Percentiles rank a stretch among this genome's conserved stretches.
These are phyloP conservation scores for Melanogaster broomeanus DNA, from an alignment of 768 basidiomycete species.

Conservation along the genomic window DNA sequence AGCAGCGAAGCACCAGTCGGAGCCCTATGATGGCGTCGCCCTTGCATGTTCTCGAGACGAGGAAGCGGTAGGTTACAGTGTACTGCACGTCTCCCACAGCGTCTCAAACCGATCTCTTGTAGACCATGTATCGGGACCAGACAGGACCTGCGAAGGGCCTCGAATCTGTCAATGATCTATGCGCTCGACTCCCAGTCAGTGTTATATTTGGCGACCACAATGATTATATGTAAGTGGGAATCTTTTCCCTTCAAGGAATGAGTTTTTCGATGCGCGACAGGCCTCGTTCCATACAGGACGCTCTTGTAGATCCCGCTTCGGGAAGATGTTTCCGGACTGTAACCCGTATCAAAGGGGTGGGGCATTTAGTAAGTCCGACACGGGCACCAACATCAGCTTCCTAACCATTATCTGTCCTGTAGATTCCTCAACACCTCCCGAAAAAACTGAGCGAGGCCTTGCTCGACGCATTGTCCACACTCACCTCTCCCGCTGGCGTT, in stretches of 20 bases:
- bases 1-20: slow-evolving; percentile 25
- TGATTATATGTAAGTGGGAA: slow-evolving; percentile 51
- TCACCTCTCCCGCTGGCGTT: not conserved
- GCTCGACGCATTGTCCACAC: slow-evolving; percentile 21
- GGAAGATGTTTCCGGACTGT: slow-evolving; percentile 26
- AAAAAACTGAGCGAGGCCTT: slow-evolving; percentile 25
- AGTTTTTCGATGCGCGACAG: slow-evolving; percentile 12
- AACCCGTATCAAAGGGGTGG: slow-evolving; percentile 24
- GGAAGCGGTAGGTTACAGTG: slow-evolving; percentile 59
- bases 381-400: not conserved
- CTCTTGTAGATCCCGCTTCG: slow-evolving; percentile 25
- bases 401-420: not conserved
- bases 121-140: slow-evolving; percentile 67
- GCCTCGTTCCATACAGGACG: slow-evolving; percentile 33
- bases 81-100: not conserved
- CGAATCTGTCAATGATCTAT: slow-evolving; percentile 42
- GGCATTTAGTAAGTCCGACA: slow-evolving; percentile 33
- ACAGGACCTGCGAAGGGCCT: slow-evolving; percentile 58
- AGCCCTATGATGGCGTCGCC: slow-evolving; percentile 43
- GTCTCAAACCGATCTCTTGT: not conserved
- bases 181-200: slow-evolving; percentile 47
- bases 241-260: not conserved
- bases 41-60: slow-evolving; percentile 63
- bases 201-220: slow-evolving; percentile 51
- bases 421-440: slow-evolving; percentile 32